These are phyloP conservation scores for Trapa bicornis DNA, from an alignment of 345 rosid genomes.

Conservation along the genomic window DNA sequence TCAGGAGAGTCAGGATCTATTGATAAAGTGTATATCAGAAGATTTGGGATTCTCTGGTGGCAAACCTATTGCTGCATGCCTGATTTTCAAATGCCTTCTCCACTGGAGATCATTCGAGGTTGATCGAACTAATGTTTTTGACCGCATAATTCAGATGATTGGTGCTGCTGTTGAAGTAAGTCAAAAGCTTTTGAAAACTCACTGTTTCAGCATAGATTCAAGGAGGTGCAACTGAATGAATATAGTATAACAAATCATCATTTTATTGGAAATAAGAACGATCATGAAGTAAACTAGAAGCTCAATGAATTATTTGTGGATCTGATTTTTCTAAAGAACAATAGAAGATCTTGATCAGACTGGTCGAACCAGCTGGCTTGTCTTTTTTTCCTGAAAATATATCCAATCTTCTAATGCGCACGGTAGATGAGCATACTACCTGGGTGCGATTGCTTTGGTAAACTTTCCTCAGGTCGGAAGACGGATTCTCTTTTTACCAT, in stretches of 20 bases:
- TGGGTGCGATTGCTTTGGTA: neutral
- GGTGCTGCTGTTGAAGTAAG: constrained; percentile 70
- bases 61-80: constrained; percentile 93
- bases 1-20: constrained; percentile 88
- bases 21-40: constrained; percentile 80
- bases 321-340: neutral
- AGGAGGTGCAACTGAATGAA: neutral
- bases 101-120: constrained; percentile 99
- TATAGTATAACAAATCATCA: neutral
- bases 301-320: neutral
- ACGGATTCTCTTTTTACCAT: neutral
- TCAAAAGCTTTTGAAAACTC: neutral
- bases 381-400: neutral
- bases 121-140: constrained; percentile 87
- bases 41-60: constrained; percentile 83
- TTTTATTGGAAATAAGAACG: neutral
- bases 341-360: neutral
- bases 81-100: constrained; percentile 85
- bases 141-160: constrained; percentile 85
- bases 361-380: neutral
- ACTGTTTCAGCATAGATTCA: constrained; percentile 1
- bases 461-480: neutral
- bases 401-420: neutral
- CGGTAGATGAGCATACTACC: neutral
- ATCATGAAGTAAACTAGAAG: neutral